Evolutionary conservation across 83 land plant genomes (phyloP), one percentile per base, ranked within the genome.

Genomic region (Picea abies): DNA sequence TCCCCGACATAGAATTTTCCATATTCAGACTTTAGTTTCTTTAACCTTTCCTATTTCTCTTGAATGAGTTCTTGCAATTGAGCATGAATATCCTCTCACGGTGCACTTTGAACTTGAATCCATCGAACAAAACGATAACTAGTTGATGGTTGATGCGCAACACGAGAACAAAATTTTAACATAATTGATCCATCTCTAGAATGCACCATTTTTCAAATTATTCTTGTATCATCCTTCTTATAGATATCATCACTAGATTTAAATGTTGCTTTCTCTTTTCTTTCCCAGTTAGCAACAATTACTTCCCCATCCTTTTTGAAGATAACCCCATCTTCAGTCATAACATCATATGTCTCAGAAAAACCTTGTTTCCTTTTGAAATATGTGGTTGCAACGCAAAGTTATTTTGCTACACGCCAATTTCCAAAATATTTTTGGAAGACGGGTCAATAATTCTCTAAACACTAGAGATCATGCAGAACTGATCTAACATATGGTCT

Each of bases 1-100:
- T 94, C 90, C 15, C 98, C 99, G 14, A 97, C 89, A 56, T 93
- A 93, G 67, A 88, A 88, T 41, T 90, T 88, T 63, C 99, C 99
- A 90, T 88, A 86, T 63, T 94, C 94, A 26, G 91, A 37, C 87
- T 93, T 97, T 41, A 96, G 61, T 81, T 94, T 90, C 85, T 97
- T 97, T 79, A 97, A 82, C 71, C 98, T 93, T 47, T 95, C 98
- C 99, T 97, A 29, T 29, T 29, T 29, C 29, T 29, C 29, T 29
- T 29, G 29, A 29, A 29, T 29, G 29, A 29, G 29, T 29, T 29
- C 29, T 29, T 29, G 29, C 29, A 29, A 29, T 29, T 29, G 29
- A 29, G 29, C 29, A 29, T 29, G 29, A 29, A 29, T 29, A 29
- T 29, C 29, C 29, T 29, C 29, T 29, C 29, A 0, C 29, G 29